A percentile compares a stretch with the other conserved stretches of the same genome.
phyloP scores from a whole-genome alignment of 1,139 yeast species.

The Yamadazyma oceani region DNA sequence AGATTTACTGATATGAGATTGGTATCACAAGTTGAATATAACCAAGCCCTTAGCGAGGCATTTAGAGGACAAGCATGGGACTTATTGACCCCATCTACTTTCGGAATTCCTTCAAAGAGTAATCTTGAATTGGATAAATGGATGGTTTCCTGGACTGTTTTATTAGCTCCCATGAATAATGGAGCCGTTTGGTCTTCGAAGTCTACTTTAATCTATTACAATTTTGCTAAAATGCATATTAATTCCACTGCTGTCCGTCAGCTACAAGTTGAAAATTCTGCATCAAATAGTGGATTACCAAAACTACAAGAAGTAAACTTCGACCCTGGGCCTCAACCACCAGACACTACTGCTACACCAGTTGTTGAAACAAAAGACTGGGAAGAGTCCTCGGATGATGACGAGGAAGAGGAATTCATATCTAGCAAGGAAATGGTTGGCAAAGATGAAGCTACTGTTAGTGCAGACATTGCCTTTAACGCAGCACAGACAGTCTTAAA shows the following conservation, averaged over 20 bases:
- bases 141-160: slow-evolving; percentile 82
- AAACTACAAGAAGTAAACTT: slow-evolving; percentile 27
- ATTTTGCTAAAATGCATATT: slow-evolving; percentile 74
- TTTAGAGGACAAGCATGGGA: slow-evolving; percentile 66
- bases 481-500: slow-evolving; percentile 67
- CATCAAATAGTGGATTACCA: slow-evolving; percentile 34
- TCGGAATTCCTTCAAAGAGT: slow-evolving; percentile 68
- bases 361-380: slow-evolving; percentile 17
- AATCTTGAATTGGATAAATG: slow-evolving; percentile 70
- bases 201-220: slow-evolving; percentile 67
- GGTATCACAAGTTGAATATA: slow-evolving; percentile 73
- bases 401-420: slow-evolving; percentile 31
- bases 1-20: slow-evolving; percentile 54
- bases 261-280: slow-evolving; percentile 36
- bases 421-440: slow-evolving; percentile 37
- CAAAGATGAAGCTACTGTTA: slow-evolving; percentile 36
- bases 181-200: slow-evolving; percentile 72
- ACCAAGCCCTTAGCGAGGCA: slow-evolving; percentile 62
- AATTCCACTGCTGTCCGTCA: slow-evolving; percentile 57
- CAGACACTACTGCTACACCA: slow-evolving; percentile 10
- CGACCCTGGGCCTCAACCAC: slow-evolving; percentile 5
- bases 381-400: slow-evolving; percentile 28
- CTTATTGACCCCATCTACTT: slow-evolving; percentile 54
- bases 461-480: slow-evolving; percentile 52
- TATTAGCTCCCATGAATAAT: slow-evolving; percentile 57